phyloP scores from a whole-genome alignment of 2,329 filamentous ascomycete species.

The Fusarium nodosum region DNA sequence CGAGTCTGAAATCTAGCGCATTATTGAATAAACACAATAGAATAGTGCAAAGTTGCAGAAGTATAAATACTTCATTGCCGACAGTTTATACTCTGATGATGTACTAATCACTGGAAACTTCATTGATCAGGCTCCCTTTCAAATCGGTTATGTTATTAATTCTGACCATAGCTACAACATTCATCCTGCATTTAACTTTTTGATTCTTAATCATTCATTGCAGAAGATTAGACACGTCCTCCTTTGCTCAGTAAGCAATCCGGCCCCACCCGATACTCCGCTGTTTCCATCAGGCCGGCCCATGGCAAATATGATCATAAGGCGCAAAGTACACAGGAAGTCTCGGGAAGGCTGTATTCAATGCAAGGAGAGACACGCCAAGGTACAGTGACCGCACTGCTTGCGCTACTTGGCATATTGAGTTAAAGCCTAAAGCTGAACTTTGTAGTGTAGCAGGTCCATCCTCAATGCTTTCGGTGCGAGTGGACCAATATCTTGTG shows the following conservation, averaged over 20 bases:
- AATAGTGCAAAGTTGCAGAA: background rate
- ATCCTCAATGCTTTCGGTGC: background rate
- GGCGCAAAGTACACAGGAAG: background rate
- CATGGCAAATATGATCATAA: background rate
- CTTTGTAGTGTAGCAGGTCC: background rate
- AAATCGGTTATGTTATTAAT: too few relatives aligned
- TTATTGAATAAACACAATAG: background rate
- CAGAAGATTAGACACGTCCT: too few relatives aligned
- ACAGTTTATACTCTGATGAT: background rate
- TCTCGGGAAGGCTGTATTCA: slow-evolving; percentile 1
- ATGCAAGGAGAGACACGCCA: background rate
- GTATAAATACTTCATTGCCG: background rate
- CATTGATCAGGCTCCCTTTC: too few relatives aligned
- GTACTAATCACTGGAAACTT: too few relatives aligned
- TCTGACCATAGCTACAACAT: too few relatives aligned
- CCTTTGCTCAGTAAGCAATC: too few relatives aligned
- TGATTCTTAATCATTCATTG: too few relatives aligned
- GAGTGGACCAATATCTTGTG: background rate
- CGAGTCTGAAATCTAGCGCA: background rate
- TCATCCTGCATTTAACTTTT: too few relatives aligned
- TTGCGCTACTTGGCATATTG: background rate
- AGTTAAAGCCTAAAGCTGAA: background rate
- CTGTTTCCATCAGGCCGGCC: background rate
- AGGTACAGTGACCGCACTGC: background rate
- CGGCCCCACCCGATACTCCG: background rate